phyloP scores from a whole-genome alignment of 768 basidiomycete species.

The Podaxis sp. region DNA sequence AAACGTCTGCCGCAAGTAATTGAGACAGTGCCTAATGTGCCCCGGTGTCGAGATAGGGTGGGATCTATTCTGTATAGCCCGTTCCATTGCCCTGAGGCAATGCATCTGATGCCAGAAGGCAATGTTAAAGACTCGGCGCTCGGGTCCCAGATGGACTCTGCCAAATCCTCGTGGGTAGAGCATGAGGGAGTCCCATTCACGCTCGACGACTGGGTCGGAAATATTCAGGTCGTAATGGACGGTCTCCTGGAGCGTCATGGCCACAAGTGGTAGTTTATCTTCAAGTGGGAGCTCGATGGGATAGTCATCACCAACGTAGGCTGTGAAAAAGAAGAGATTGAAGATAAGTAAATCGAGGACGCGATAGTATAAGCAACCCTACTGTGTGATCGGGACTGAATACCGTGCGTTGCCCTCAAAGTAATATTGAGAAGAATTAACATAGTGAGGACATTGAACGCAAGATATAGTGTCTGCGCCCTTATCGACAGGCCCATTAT shows the following conservation, averaged over 20 bases:
- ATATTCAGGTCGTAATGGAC: constrained; percentile 20
- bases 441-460: too few relatives aligned
- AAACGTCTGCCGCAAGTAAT: constrained; percentile 34
- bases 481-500: too few relatives aligned
- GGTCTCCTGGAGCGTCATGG: constrained; percentile 21
- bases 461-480: too few relatives aligned
- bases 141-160: constrained; percentile 23
- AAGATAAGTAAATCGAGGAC: too few relatives aligned
- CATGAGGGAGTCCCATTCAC: background rate
- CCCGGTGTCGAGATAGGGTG: constrained; percentile 15
- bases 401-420: too few relatives aligned
- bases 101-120: constrained; percentile 29
- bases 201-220: constrained; percentile 14
- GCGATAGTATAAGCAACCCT: too few relatives aligned
- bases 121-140: constrained; percentile 22
- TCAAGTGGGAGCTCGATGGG: background rate
- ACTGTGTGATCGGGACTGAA: too few relatives aligned
- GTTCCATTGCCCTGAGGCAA: constrained; percentile 24
- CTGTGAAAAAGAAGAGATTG: background rate
- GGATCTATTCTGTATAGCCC: constrained; percentile 20
- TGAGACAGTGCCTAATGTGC: constrained; percentile 34
- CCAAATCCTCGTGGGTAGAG: constrained; percentile 22
- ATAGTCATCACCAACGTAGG: background rate
- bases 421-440: too few relatives aligned
- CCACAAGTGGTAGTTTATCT: background rate